Conservation (phyloP, 148 eudicot species). For the Dysphania ambrosioides region DNA sequence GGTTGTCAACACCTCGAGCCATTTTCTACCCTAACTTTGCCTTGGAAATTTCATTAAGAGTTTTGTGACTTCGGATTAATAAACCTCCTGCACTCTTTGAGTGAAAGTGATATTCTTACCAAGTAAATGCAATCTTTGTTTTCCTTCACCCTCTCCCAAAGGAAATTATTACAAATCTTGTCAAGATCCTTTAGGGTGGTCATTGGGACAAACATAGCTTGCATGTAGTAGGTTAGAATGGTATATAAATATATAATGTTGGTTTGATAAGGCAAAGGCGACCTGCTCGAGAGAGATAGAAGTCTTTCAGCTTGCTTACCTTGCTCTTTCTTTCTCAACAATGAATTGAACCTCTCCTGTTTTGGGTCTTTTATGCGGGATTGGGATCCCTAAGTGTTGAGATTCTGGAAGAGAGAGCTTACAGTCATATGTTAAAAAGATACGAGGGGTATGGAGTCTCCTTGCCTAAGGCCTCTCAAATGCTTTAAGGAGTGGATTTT, state of each 20-base stretch:
- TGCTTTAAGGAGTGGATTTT: neutral
- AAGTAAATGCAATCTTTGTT: neutral
- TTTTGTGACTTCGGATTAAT: neutral
- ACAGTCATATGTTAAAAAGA: neutral
- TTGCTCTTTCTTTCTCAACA: no score
- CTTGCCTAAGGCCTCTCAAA: neutral
- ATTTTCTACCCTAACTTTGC: neutral
- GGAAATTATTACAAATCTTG: no score
- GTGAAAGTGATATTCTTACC: neutral
- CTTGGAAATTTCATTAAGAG: neutral
- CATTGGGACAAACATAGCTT: neutral
- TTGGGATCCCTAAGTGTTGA: neutral
- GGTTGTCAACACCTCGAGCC: neutral
- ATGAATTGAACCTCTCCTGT: no score
- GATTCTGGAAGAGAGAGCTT: no score
- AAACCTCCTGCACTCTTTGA: neutral
- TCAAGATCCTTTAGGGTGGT: neutral
- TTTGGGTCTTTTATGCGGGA: neutral
- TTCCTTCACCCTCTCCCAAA: neutral
- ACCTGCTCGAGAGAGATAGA: neutral
- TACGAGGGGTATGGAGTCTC: conserved; percentile 10
- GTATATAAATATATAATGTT: neutral
- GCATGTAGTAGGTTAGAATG: neutral
- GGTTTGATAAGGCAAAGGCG: neutral
- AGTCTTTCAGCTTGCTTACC: neutral